Conservation (phyloP, 2,329 filamentous ascomycete species). For the Diaporthe velutina region DNA sequence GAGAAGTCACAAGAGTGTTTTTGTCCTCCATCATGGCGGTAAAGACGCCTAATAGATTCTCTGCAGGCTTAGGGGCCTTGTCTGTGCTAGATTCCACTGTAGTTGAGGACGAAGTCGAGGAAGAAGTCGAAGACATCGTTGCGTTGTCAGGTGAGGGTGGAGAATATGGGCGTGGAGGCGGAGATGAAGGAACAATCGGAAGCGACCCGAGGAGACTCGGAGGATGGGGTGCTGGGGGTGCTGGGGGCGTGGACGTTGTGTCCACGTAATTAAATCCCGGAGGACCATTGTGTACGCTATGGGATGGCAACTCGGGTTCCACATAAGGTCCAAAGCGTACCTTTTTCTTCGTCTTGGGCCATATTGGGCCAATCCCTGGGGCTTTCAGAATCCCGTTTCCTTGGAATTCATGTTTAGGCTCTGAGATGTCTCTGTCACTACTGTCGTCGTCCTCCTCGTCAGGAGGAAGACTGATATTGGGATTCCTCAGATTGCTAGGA, state of each 20-base stretch:
- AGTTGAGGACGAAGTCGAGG: background rate
- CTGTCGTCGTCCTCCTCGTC: background rate
- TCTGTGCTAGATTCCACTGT: background rate
- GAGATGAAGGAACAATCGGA: background rate
- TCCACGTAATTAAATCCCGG: background rate
- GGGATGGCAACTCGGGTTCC: background rate
- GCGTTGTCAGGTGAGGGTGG: background rate
- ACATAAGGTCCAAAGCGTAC: background rate
- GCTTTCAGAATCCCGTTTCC: background rate
- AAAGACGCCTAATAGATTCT: too few species aligned
- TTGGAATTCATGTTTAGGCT: background rate
- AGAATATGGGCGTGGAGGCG: too few species aligned
- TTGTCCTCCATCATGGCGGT: too few species aligned
- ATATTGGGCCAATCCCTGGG: too few species aligned
- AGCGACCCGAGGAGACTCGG: too few species aligned
- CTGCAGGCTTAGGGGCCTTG: background rate
- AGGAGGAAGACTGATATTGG: background rate
- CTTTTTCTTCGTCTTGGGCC: background rate
- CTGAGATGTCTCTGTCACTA: background rate
- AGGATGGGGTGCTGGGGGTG: rapidly evolving
- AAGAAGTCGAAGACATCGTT: too few species aligned
- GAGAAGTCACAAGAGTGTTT: too few species aligned
- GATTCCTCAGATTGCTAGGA: background rate
- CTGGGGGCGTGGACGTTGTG: too few species aligned
- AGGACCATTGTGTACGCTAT: background rate